Evolutionary conservation across 371 early-diverging fungal genomes (phyloP), one percentile per base, ranked within the genome.

Genomic region (Lichtheimia hyalospora): DNA sequence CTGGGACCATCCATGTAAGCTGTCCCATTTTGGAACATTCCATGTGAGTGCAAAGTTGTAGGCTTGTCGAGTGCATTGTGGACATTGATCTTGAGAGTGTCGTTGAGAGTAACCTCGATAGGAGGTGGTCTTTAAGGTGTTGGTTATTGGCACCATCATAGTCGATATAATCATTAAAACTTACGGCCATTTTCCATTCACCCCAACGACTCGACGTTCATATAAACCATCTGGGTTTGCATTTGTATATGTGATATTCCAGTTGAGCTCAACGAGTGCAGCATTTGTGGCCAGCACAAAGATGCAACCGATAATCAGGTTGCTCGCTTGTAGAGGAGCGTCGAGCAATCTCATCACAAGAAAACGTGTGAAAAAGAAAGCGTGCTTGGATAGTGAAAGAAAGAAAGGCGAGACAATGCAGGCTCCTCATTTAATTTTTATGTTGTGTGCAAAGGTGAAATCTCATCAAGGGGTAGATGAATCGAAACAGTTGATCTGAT

Each of bases 111-210:
- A 23, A 70, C 82, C 41, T 75, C 59, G 54, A 83, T 67, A n/a
- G 62, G 39, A 14, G 84, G 83, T 49, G 73, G 72, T 48, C 79
- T 84, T 52, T 2, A 25, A 7, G 39, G 4, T 1, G 25, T 7
- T 23, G 21, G 28, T 39, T 12, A 40, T 24, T 28, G 25, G 10
- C 14, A 16, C 2, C 15, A 7, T 14, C 48, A 16, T 5, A 28
- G 13, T 18, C 16, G n/a, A n/a, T n/a, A n/a, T n/a, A n/a, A 3
- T 10, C 5, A 5, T 5, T 8, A 5, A 6, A 18, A 80, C 85
- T 61, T 84, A 85, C 73, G 92, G 92, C 79, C 86, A 89, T 43
- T 70, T 62, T 3, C 84, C 84, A 64, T 93, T 92, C 53, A 92
- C 85, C 41, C 90, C 91, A 27, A 92, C 84, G 7, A 84, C 89